Percentiles rank a stretch among this genome's conserved stretches.
phyloP scores from a whole-genome alignment of 139 green algal genomes.

The Desmodesmus armatus region DNA sequence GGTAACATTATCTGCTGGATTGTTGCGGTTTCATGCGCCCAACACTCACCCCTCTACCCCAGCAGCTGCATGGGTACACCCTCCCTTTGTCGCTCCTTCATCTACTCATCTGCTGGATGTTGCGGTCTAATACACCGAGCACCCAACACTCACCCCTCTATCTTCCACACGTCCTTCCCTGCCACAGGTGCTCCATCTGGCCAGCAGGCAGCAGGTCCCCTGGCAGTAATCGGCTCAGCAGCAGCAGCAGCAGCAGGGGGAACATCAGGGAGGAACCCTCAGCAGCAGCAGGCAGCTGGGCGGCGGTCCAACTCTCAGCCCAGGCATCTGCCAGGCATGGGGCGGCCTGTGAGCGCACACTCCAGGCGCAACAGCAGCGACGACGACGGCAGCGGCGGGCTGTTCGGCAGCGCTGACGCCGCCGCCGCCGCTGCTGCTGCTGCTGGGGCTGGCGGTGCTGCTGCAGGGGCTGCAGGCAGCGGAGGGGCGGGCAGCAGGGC shows the following conservation, averaged over 20 bases:
- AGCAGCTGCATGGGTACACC: no score
- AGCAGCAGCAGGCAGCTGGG: slow-evolving; percentile 21
- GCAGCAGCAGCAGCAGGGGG: neutral
- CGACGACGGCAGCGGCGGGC: neutral
- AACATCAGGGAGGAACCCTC: neutral
- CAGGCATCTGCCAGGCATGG: slow-evolving; percentile 4
- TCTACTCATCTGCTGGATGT: no score
- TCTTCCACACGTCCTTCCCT: no score
- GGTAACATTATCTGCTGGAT: no score
- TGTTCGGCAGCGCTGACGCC: no score
- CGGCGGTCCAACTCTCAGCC: slow-evolving; percentile 9
- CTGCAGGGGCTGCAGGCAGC: neutral
- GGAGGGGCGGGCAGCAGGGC: no score
- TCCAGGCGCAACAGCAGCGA: neutral
- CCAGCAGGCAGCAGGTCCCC: slow-evolving; percentile 20
- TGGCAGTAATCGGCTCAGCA: slow-evolving; percentile 22
- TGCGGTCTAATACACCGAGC: no score
- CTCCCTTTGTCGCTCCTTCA: no score
- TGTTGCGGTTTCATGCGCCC: no score
- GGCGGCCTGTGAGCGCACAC: neutral
- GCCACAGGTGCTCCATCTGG: no score
- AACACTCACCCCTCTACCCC: no score
- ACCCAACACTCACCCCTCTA: no score
- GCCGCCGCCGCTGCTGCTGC: neutral
- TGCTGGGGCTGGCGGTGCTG: neutral